These are phyloP conservation scores for Talaromyces sp. DNA, from an alignment of 2,329 filamentous ascomycete genomes.

Conservation along the genomic window DNA sequence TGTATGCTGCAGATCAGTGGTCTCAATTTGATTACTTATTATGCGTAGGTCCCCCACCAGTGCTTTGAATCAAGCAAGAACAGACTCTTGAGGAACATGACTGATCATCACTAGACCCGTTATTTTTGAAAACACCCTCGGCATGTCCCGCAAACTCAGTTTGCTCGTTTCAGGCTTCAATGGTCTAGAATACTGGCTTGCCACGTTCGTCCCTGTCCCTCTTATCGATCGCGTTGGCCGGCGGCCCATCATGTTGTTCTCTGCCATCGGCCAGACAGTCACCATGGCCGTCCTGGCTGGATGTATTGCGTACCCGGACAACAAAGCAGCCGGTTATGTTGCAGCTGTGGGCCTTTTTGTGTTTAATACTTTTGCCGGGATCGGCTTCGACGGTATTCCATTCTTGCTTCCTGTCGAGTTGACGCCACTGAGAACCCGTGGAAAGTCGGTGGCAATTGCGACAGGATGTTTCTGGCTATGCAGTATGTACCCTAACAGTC, in stretches of 20 bases:
- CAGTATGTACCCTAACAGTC: neutral
- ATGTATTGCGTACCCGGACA: neutral
- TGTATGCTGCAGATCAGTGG: constrained; percentile 7
- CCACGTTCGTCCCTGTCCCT: constrained; percentile 13
- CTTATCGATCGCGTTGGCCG: constrained; percentile 16
- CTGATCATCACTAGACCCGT: constrained; percentile 6
- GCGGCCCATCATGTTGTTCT: constrained; percentile 13
- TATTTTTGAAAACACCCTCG: constrained; percentile 13
- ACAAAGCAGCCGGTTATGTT: constrained; percentile 3
- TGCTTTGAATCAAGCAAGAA: neutral
- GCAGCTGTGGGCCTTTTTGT: constrained; percentile 1
- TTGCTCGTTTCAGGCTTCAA: constrained; percentile 9
- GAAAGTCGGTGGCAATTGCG: neutral
- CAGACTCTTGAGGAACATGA: neutral
- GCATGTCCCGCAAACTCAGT: constrained; percentile 8
- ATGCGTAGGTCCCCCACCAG: neutral
- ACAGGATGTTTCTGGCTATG: neutral
- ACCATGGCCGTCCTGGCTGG: constrained; percentile 15
- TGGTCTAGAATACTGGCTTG: constrained; percentile 1
- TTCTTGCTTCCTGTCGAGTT: neutral
- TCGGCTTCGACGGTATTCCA: constrained; percentile 2
- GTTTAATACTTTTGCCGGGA: constrained; percentile 5
- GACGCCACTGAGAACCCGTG: neutral
- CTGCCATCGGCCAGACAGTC: constrained; percentile 13
- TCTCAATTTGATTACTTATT: constrained; percentile 13